Base-by-base conservation (phyloP, 768 basidiomycete genomes). In the Guyanaporus albipodus region DNA sequence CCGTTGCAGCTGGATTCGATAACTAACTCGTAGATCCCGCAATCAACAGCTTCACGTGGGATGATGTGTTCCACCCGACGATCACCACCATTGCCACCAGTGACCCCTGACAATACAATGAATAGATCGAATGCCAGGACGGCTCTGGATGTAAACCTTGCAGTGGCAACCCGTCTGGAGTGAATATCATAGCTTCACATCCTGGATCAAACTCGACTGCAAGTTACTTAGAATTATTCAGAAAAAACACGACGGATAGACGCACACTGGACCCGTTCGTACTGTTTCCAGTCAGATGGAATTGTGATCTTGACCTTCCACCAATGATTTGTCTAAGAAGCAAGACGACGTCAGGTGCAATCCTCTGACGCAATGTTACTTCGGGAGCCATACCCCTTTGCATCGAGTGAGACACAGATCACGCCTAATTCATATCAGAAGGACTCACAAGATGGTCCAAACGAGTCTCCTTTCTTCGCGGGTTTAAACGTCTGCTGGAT, bases 21-120 rank as follows among this genome's bases (percentile, higher is more conserved):
- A 51, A 88, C 68, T 54, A 91, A 72, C n/a, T 84, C 78, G 44
- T 82, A 78, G 51, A 70, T 63, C 8, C 87, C 87, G 15, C 71
- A 68, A 53, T 78, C 74, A 41, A 86, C 72, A n/a, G 75, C 83
- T 17, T 78, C 72, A 27, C 64, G 67, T 0, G 91, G 85, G 38
- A 99, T 85, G 63, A 98, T 94, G 64, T 90, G 91, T 61, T 99
- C 96, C 39, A 98, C 95, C 28, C 96, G 78, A 19, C 96, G 81
- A 59, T 95, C 91, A 7, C 80, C 85, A 6, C 82, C 91, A 50
- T 60, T 79, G 0, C 93, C 93, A 11, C 96, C 96, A 7, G 95
- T 98, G 28, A 99, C 90, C 11, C 91, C 87, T 87, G 28, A 14
- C 37, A n/a, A 33, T 12, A 11, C 2, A 6, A 18, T 58, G 26